Conservation (phyloP, 164 flowering plant genomes). For the Buxus sempervirens region DNA sequence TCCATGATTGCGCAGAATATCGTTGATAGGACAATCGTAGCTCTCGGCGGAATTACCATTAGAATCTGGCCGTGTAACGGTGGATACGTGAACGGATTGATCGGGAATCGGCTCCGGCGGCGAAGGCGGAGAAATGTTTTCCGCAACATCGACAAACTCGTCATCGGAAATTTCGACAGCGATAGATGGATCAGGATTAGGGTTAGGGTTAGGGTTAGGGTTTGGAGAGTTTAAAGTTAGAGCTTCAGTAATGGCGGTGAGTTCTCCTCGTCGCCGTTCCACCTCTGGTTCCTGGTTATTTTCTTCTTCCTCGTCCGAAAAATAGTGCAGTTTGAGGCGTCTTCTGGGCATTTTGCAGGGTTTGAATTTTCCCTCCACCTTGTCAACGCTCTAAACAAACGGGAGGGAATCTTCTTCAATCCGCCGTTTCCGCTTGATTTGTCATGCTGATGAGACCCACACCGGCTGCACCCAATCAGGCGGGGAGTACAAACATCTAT, state of each 20-base stretch:
- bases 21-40: slow-evolving; percentile 33
- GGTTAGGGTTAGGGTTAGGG: slow-evolving; percentile 21
- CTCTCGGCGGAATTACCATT: not conserved
- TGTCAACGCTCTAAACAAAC: too few species aligned
- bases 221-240: slow-evolving; percentile 19
- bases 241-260: not conserved
- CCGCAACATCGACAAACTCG: slow-evolving; percentile 50
- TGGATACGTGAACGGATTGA: slow-evolving; percentile 6
- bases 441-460: too few species aligned
- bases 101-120: slow-evolving; percentile 14
- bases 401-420: too few species aligned
- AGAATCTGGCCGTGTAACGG: not conserved
- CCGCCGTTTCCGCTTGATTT: too few species aligned
- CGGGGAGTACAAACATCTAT: too few species aligned
- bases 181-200: slow-evolving; percentile 4
- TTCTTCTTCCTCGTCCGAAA: slow-evolving; percentile 51
- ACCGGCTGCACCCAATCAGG: too few species aligned
- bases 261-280: slow-evolving; percentile 5
- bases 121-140: slow-evolving; percentile 36
- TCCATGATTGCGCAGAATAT: slow-evolving; percentile 42
- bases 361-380: slow-evolving; percentile 8
- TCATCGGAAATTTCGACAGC: slow-evolving; percentile 49
- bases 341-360: slow-evolving; percentile 34
- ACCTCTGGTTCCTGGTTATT: slow-evolving; percentile 5
- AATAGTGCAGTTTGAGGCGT: slow-evolving; percentile 38